A percentile compares a stretch with the other conserved stretches of the same genome.
These are phyloP conservation scores for Beauveria brongniartii DNA, from an alignment of 2,329 filamentous ascomycete species.

Conservation along the genomic window DNA sequence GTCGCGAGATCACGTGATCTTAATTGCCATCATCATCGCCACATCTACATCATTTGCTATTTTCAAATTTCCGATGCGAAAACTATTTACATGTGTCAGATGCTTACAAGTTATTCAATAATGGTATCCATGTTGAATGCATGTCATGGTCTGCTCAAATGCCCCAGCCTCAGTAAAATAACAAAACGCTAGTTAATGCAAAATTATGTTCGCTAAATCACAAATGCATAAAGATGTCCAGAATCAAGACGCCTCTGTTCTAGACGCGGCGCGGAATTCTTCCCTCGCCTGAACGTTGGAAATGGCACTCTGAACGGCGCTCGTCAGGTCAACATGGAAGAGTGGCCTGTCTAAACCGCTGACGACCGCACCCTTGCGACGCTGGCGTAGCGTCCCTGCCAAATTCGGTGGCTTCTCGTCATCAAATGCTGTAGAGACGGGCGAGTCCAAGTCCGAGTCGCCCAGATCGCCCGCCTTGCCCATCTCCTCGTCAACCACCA, in stretches of 20 bases:
- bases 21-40: not conserved
- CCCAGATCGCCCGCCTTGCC: conserved; percentile 21
- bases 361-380: conserved; percentile 55
- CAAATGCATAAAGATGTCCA: not conserved
- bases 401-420: conserved; percentile 28
- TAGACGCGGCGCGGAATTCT: conserved; percentile 20
- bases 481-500: conserved; percentile 27
- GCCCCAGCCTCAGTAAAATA: not conserved
- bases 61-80: not conserved
- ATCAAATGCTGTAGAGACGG: conserved; percentile 14
- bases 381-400: conserved; percentile 17
- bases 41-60: not conserved
- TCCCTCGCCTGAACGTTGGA: conserved; percentile 60
- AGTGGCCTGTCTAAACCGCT: conserved; percentile 83
- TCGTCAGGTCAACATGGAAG: conserved; percentile 90
- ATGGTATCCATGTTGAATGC: too few species aligned
- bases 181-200: not conserved
- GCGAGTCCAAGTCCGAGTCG: conserved; percentile 25
- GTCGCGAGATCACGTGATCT: conserved; percentile 10
- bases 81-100: not conserved
- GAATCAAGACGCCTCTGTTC: not conserved
- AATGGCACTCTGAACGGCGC: conserved; percentile 79
- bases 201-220: not conserved
- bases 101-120: too few species aligned
- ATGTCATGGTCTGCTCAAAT: not conserved